Evolutionary conservation across 2,329 filamentous ascomycete genomes (phyloP).

Genomic region (Hirsutella rhossiliensis): DNA sequence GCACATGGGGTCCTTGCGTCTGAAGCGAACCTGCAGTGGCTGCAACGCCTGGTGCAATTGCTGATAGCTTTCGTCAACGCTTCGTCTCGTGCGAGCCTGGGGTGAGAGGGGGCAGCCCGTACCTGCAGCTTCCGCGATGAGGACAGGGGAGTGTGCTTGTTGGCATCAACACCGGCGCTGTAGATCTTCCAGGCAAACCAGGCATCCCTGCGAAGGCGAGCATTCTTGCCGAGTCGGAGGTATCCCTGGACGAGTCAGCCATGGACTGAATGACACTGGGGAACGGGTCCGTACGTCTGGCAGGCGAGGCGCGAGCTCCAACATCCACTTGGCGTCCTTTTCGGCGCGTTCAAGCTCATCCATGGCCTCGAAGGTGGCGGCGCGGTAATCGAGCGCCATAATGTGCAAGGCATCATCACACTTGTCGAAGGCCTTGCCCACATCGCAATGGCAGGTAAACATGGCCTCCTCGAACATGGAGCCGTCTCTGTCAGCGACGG

Average conservation of each 20-base stretch:
- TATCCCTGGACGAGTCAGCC: slow-evolving; percentile 22
- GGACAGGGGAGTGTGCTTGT: slow-evolving; percentile 12
- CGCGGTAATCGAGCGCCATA: slow-evolving; percentile 27
- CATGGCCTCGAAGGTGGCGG: slow-evolving; percentile 26
- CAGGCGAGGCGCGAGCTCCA: slow-evolving; percentile 26
- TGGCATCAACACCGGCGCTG: slow-evolving; percentile 23
- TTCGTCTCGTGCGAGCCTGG: not conserved
- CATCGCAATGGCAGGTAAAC: slow-evolving; percentile 24
- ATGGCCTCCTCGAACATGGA: slow-evolving; percentile 30
- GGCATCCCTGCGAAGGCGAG: slow-evolving; percentile 22
- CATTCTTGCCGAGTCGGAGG: slow-evolving; percentile 27
- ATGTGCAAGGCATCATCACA: slow-evolving; percentile 25
- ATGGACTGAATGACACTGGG: not conserved
- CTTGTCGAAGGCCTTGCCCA: slow-evolving; percentile 24
- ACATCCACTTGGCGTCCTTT: slow-evolving; percentile 28
- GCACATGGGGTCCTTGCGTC: slow-evolving; percentile 20
- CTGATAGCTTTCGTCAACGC: slow-evolving; percentile 8
- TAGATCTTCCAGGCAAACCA: slow-evolving; percentile 28
- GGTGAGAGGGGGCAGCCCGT: not conserved
- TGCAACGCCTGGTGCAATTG: slow-evolving; percentile 21
- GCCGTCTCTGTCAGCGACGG: slow-evolving; percentile 16
- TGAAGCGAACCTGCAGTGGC: slow-evolving; percentile 21
- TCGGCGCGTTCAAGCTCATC: slow-evolving; percentile 23
- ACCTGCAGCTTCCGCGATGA: slow-evolving; percentile 22
- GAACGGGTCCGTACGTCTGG: slow-evolving; percentile 20